Evolutionary conservation across 2,329 filamentous ascomycete species (phyloP), one percentile per base, ranked within the genome.

Genomic region (Cordyceps javanica): DNA sequence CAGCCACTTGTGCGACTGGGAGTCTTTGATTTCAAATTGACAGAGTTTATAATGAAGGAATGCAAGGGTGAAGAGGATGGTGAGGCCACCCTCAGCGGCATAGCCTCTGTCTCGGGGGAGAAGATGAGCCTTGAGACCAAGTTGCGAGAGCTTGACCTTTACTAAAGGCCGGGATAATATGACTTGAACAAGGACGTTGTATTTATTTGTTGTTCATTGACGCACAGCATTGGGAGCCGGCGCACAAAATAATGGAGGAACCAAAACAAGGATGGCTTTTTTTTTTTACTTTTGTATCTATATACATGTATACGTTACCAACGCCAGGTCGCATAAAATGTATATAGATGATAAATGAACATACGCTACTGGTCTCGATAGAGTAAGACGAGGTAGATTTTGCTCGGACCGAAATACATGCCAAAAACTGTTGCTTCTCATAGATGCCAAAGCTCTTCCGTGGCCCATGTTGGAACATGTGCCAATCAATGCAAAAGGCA

Each of bases 111-210:
- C 21, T 63, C 65, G 1, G 58, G 59, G 2, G 57, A 60, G 26
- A 64, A 60, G 34, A 64, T 60, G 48, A 66, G 66, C 49, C 41
- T 71, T 26, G 63, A 62, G 54, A 62, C 73, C 23, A 58, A 61
- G 51, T 8, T 72, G 53, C 64, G 66, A 52, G 69, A 72, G 60
- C 58, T 73, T 49, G 70, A 73, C 50, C 63, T 73, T n/a, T 71
- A 71, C 57, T 73, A 61, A 62, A 16, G 26, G n/a, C 2, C 23
- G 9, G 21, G 13, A 1, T 16, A 19, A 30, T 46, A 48, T 16
- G 9, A 23, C 2, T 14, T 1, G 16, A 32, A 19, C 10, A 21
- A n/a, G 10, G 45, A 3, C 4, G 3, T 30, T 19, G 21, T 34
- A 10, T 48, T 46, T 30, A 32, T 32, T 48, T 23, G 10, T 38